These are phyloP conservation scores for Colletotrichum echinochloae DNA, from an alignment of 2,329 filamentous ascomycete species.

Conservation along the genomic window DNA sequence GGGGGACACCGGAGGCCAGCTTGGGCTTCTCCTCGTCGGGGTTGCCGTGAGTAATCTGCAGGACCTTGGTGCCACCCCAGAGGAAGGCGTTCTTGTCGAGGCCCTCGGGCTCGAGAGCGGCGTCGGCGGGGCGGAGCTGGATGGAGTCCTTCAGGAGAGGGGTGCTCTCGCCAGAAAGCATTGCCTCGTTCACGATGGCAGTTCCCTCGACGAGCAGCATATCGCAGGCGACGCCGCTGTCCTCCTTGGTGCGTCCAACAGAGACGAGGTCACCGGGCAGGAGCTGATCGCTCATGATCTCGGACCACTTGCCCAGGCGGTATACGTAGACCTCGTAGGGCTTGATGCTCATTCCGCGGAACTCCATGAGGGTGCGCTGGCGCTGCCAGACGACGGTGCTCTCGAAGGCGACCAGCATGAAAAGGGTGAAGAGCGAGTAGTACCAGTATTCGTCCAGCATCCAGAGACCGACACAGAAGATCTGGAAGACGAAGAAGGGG, in stretches of 20 bases:
- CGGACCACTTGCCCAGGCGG: conserved; percentile 86
- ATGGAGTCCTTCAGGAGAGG: conserved; percentile 96
- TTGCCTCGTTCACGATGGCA: conserved; percentile 98
- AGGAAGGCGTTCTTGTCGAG: conserved; percentile 97
- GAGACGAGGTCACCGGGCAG: conserved; percentile 94
- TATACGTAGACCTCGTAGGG: conserved; percentile 95
- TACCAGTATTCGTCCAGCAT: conserved; percentile 99
- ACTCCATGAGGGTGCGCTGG: conserved; percentile 94
- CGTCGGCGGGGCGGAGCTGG: conserved; percentile 87
- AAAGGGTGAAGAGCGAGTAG: conserved; percentile 97
- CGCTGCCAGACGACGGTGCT: conserved; percentile 99
- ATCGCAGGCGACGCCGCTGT: conserved; percentile 95
- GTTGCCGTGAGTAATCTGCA: conserved; percentile 92
- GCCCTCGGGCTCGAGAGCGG: conserved; percentile 85
- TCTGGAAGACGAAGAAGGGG: conserved; percentile 98
- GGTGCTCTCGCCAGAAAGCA: conserved; percentile 98
- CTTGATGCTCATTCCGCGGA: conserved; percentile 99
- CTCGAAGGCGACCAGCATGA: conserved; percentile 98
- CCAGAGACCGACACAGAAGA: conserved; percentile 98
- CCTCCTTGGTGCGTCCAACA: conserved; percentile 93
- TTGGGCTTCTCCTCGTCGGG: conserved; percentile 79
- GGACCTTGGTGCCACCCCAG: conserved; percentile 96
- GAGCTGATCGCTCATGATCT: conserved; percentile 90
- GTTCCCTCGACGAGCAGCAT: conserved; percentile 96
- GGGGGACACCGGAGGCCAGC: conserved; percentile 79